Evolutionary conservation across 192 early-diverging fungal species (phyloP).

Genomic region (Coemansia furcata): DNA sequence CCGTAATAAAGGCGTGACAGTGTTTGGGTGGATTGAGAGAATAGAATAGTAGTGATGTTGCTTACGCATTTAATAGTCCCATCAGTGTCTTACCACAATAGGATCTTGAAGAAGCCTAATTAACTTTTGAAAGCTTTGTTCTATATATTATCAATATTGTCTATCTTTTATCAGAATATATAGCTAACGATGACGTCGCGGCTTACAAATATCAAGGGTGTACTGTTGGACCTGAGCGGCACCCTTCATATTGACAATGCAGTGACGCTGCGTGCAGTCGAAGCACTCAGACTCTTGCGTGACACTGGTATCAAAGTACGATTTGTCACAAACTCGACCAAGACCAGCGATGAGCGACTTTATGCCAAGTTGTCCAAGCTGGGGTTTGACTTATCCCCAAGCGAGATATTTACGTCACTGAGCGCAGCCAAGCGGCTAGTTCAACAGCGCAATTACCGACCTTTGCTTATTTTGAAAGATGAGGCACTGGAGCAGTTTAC

Average conservation of each 20-base stretch:
- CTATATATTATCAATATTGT: not conserved
- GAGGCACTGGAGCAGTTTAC: constrained; percentile 72
- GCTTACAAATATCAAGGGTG: constrained; percentile 41
- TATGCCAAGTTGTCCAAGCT: constrained; percentile 59
- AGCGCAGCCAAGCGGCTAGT: constrained; percentile 70
- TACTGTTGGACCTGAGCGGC: constrained; percentile 78
- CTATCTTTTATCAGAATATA: not conserved
- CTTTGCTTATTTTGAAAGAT: constrained; percentile 74
- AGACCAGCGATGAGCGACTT: constrained; percentile 59
- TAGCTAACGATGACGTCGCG: not conserved
- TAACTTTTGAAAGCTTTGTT: not conserved
- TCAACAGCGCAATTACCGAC: constrained; percentile 53
- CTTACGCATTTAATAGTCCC: too few relatives aligned
- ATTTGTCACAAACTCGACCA: constrained; percentile 91
- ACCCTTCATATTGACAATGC: constrained; percentile 73
- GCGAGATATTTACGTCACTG: constrained; percentile 79
- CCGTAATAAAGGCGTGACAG: too few relatives aligned
- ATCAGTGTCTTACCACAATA: too few relatives aligned
- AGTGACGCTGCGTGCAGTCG: constrained; percentile 62
- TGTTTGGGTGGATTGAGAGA: too few relatives aligned
- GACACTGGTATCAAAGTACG: constrained; percentile 53
- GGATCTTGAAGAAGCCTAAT: too few relatives aligned
- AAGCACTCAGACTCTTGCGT: constrained; percentile 65
- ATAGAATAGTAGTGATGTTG: too few relatives aligned
- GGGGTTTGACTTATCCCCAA: constrained; percentile 63